These are phyloP conservation scores for Erysimum cheiri DNA, from an alignment of 441 rosid genomes.

Conservation along the genomic window DNA sequence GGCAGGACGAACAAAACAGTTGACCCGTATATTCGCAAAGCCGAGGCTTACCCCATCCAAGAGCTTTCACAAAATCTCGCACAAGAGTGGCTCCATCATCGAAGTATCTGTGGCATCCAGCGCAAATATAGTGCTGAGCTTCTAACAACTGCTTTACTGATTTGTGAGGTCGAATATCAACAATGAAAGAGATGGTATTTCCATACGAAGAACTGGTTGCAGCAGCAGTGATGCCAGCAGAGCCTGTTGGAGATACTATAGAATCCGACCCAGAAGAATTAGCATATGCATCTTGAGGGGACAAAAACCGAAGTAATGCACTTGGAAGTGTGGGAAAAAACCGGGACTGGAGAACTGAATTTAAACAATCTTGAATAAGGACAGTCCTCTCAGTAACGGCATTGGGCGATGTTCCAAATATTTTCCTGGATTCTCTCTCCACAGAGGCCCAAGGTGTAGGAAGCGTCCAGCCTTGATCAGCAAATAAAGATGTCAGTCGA, in stretches of 20 bases:
- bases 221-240: slow-evolving; percentile 46
- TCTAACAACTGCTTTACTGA: slow-evolving; percentile 80
- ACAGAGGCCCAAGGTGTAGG: slow-evolving; percentile 88
- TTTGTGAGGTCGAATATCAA: slow-evolving; percentile 73
- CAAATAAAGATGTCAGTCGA: slow-evolving; percentile 72
- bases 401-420: slow-evolving; percentile 87
- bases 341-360: slow-evolving; percentile 70
- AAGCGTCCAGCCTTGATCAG: slow-evolving; percentile 83
- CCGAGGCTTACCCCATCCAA: slow-evolving; percentile 96
- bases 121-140: slow-evolving; percentile 85
- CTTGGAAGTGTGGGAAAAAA: slow-evolving; percentile 63
- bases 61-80: slow-evolving; percentile 72
- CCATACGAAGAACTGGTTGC: slow-evolving; percentile 62
- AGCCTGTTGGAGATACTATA: slow-evolving; percentile 46
- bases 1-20: slow-evolving; percentile 89
- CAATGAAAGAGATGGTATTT: slow-evolving; percentile 85
- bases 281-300: slow-evolving; percentile 67
- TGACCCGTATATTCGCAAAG: slow-evolving; percentile 93
- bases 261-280: slow-evolving; percentile 54
- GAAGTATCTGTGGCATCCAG: slow-evolving; percentile 91
- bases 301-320: slow-evolving; percentile 76
- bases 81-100: slow-evolving; percentile 81
- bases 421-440: slow-evolving; percentile 81
- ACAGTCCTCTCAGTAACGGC: slow-evolving; percentile 86
- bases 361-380: slow-evolving; percentile 86